Conservation (phyloP, 129 eudicot genomes). For the Flaveria brownii region DNA sequence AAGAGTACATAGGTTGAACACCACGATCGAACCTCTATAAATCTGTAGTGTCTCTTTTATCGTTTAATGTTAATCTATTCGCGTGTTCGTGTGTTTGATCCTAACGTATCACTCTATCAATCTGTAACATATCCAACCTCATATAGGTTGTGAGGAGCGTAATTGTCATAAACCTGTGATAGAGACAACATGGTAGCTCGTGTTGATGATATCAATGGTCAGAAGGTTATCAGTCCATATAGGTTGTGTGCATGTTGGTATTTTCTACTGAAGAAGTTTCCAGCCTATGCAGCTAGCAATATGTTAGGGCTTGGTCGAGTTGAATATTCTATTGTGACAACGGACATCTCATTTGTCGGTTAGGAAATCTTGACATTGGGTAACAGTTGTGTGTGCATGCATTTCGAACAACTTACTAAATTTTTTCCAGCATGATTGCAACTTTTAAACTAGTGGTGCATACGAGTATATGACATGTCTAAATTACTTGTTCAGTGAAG, state of each 20-base stretch:
- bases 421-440: background rate
- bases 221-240: background rate
- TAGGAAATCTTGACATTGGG: constrained; percentile 12
- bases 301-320: background rate
- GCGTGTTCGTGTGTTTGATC: no score
- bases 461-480: constrained; percentile 19
- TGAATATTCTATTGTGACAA: background rate
- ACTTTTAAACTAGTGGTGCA: background rate
- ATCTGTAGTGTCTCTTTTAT: no score
- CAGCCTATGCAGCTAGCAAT: background rate
- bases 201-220: constrained; percentile 5
- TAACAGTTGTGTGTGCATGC: background rate
- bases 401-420: background rate
- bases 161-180: background rate
- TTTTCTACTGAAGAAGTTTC: background rate
- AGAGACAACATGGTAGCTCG: background rate
- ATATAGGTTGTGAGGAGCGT: background rate
- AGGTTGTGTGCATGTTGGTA: background rate
- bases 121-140: background rate
- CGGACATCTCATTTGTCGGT: background rate
- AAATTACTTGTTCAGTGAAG: constrained; percentile 10
- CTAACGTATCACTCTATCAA: background rate
- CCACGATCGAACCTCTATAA: no score
- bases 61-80: no score
- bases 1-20: no score